Base-by-base conservation (phyloP, 257 asterid species). In the Ilex aquifolium region DNA sequence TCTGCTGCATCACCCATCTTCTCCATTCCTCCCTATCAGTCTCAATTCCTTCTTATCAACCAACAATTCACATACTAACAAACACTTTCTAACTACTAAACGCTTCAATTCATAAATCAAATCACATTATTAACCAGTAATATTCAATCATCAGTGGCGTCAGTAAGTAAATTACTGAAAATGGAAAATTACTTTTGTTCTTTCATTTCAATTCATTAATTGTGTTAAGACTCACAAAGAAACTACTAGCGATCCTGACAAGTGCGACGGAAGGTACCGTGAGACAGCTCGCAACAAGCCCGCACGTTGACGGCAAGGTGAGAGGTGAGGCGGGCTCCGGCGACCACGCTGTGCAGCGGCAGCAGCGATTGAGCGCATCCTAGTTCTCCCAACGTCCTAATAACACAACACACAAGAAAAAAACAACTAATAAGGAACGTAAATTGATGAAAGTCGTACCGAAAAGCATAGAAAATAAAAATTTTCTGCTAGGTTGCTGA, bases 161-260 rank as follows among this genome's bases (percentile, higher is more conserved):
- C 9, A 50, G 5, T 11, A 5, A 7, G 3, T 7, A 53, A 53
- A 53, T 10, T 7, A 53, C 29, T 2, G 56, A 53, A 17, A 53
- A 21, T 14, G 31, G 30, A 15, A 3, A 7, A n/a, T 4, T 53
- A 21, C 4, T 53, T 6, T 15, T 53, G 5, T 53, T 4, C 30
- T 5, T 14, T 53, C 3, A 14, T 1, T 53, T 17, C 3, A 53
- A 72, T 66, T 77, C 80, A 71, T 73, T 68, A 73, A 61, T 67
- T 67, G 72, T 61, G 69, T 79, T 54, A 74, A 80, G 82, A 84
- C 95, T 76, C 86, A 86, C 91, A 72, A 84, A 81, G 80, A 91
- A 77, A 80, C 78, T 71, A 85, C 69, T 91, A 91, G 95, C 98
- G 91, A 88, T 88, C 96, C 88, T 82, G 98, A 88, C 96, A 91